Percentiles rank a stretch among this genome's conserved stretches.
Conservation (phyloP, 345 rosid genomes). For the Sisymbrium altissimum region DNA sequence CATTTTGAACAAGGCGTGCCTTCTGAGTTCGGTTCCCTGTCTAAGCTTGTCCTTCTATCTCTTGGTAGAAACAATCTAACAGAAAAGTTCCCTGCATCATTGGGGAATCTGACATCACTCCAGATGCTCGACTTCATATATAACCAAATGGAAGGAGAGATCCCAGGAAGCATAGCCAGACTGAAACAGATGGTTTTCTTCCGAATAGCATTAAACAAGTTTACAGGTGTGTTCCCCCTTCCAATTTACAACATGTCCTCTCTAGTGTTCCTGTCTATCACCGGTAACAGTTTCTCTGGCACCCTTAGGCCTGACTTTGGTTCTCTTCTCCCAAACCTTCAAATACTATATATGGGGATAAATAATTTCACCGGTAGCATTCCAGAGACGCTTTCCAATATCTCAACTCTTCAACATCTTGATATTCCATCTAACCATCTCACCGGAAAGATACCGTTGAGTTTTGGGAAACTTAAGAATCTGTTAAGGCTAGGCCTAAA, state of each 20-base stretch:
- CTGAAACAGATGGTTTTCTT: slow-evolving; percentile 23
- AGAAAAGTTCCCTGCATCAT: slow-evolving; percentile 26
- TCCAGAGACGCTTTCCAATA: slow-evolving; percentile 22
- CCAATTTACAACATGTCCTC: slow-evolving; percentile 20
- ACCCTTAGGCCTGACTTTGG: slow-evolving; percentile 24
- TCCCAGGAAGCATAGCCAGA: slow-evolving; percentile 15
- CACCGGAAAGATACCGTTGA: slow-evolving; percentile 17
- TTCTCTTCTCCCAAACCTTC: slow-evolving; percentile 28
- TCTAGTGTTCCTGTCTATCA: slow-evolving; percentile 15
- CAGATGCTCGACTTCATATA: slow-evolving; percentile 9
- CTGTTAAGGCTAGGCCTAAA: background rate
- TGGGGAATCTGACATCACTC: slow-evolving; percentile 30
- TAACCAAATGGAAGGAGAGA: slow-evolving; percentile 30
- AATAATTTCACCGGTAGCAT: slow-evolving; percentile 18
- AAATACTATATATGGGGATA: slow-evolving; percentile 14
- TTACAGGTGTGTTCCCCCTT: slow-evolving; percentile 27
- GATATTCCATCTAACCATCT: slow-evolving; percentile 5
- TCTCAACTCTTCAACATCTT: slow-evolving; percentile 6
- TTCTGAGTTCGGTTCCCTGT: slow-evolving; percentile 1
- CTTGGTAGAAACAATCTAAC: slow-evolving; percentile 22
- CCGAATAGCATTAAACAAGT: slow-evolving; percentile 22
- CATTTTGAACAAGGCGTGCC: slow-evolving; percentile 19
- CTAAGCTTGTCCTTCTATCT: slow-evolving; percentile 13
- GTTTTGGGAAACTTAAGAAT: slow-evolving; percentile 21
- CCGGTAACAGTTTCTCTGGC: slow-evolving; percentile 22